Base-by-base conservation (phyloP, 345 rosid genomes). In the Syzygium jambos region DNA sequence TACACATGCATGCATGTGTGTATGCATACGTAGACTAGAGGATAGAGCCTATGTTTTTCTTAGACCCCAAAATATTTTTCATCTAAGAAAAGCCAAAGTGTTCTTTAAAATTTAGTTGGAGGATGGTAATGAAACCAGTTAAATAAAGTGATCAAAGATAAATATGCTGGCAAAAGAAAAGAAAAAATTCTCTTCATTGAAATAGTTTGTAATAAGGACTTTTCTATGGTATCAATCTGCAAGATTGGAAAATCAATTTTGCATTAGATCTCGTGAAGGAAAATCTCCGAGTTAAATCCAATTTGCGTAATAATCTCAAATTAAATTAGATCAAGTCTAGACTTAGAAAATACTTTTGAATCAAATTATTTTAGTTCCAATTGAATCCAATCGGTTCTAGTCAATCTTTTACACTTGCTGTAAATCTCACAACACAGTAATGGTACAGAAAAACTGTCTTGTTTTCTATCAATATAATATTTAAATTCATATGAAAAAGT, bases 221-320 rank as follows among this genome's bases (percentile, higher is more conserved):
- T 68, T 10, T 68, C 19, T 17, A 9, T 17, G 80, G 80, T 68
- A 25, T 34, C 12, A 34, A 68, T 34, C 2, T 8, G 9, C 94
- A 52, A 96, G 86, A 7, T 91, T 30, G 78, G 23, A 30, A 65
- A 65, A 68, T 7, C 23, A 30, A 12, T 27, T 30, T 68, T 68
- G 43, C 5, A 68, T 68, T 65, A 65, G 41, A 34, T 68, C 3
- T 1, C 23, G 3, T 34, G 13, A 68, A 68, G 78, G 78, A 68
- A 34, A 68, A 30, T 34, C 78, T 68, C 7, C 78, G 2, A 16
- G 0, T 68, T 16, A 17, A 68, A 68, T 68, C 46, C 46, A 34
- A 68, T 9, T 68, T 16, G n/a, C 68, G 3, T 61, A n/a, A 5
- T 43, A 27, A 61, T 61, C 34, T 61, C 29, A 27, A 61, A 27